Percentiles rank a stretch among this genome's conserved stretches.
Conservation (phyloP, 2,329 filamentous ascomycete species). For the Colletotrichum cordylinicola region DNA sequence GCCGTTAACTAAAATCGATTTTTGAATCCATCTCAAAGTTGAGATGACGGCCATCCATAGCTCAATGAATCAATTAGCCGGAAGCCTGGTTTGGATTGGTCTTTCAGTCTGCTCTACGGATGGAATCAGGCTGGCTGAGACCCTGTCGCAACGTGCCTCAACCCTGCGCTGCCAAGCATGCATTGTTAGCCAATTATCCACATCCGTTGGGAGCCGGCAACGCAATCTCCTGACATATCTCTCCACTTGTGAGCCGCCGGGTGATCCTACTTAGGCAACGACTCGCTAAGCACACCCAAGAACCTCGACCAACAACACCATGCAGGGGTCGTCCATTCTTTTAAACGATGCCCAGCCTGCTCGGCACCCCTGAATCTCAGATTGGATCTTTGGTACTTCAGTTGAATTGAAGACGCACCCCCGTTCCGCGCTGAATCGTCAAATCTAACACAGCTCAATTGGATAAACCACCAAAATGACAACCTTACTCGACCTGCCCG, state of each 20-base stretch:
- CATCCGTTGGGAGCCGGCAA: neutral
- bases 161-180: slow-evolving; percentile 3
- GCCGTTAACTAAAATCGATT: neutral
- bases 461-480: neutral
- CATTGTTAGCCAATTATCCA: neutral
- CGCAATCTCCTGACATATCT: neutral
- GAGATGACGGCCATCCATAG: neutral
- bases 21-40: neutral
- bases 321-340: neutral
- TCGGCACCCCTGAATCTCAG: neutral
- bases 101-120: neutral
- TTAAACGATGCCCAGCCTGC: neutral
- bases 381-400: neutral
- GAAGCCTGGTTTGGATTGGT: neutral
- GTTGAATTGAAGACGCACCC: neutral
- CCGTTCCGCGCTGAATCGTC: neutral
- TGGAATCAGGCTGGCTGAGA: neutral
- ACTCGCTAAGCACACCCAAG: neutral
- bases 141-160: neutral
- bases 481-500: neutral
- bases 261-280: neutral
- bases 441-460: neutral
- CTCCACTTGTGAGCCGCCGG: neutral
- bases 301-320: neutral
- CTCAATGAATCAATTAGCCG: neutral